Conservation (phyloP, 148 eudicot species). For the Chenopodium berlandieri region DNA sequence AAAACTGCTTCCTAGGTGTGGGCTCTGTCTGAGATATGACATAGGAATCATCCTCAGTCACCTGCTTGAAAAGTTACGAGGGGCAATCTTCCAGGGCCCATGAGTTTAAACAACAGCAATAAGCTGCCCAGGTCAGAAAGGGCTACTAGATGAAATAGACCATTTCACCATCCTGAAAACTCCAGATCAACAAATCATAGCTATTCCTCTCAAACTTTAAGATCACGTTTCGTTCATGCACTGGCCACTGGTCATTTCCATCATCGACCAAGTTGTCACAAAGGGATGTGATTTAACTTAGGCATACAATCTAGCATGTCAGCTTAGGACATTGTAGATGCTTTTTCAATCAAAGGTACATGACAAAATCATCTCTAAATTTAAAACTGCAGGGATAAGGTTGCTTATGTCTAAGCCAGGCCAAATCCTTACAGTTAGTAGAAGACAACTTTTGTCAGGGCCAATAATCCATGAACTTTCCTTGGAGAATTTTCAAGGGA, state of each 20-base stretch:
- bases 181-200: neutral
- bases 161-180: neutral
- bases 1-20: slow-evolving; percentile 41
- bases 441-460: no score
- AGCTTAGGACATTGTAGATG: no score
- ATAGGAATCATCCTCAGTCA: slow-evolving; percentile 72
- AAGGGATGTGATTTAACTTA: no score
- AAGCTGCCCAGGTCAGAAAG: neutral
- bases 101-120: neutral
- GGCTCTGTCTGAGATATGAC: slow-evolving; percentile 84
- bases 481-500: no score
- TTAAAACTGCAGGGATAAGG: no score
- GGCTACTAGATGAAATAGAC: neutral
- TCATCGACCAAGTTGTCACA: no score
- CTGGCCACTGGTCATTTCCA: neutral
- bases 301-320: no score
- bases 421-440: no score
- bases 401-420: no score
- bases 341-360: no score
- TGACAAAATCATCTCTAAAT: no score
- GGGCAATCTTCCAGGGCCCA: neutral
- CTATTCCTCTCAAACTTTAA: neutral
- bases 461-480: no score
- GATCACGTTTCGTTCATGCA: neutral
- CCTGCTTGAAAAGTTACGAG: slow-evolving; percentile 35